phyloP scores from a whole-genome alignment of 257 asterid species.

The Ilex asprella region DNA sequence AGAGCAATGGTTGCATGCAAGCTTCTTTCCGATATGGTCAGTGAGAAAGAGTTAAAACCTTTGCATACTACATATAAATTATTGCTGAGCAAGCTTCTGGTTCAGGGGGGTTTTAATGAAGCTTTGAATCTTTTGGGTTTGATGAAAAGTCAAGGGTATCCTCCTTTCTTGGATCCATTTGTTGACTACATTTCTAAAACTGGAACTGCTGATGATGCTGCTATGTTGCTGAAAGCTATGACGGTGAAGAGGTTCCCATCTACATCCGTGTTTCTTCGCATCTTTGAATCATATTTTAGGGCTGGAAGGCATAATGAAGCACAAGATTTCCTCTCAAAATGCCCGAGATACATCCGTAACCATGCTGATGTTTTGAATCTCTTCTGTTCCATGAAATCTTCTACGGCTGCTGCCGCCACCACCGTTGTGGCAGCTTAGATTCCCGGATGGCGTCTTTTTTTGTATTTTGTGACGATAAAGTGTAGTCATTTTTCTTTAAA shows the following conservation, averaged over 20 bases:
- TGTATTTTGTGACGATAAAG: conserved; percentile 20
- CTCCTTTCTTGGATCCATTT: conserved; percentile 57
- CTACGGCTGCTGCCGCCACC: conserved; percentile 18
- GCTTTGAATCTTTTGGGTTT: conserved; percentile 52
- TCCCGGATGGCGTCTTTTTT: conserved; percentile 17
- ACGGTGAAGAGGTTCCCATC: conserved; percentile 48
- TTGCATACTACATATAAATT: conserved; percentile 52
- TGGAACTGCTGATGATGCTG: conserved; percentile 70
- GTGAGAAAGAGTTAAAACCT: conserved; percentile 38
- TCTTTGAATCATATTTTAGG: conserved; percentile 56
- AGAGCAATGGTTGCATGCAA: conserved; percentile 46
- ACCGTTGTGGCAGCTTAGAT: conserved; percentile 30
- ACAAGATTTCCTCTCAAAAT: conserved; percentile 59
- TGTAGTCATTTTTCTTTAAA: conserved; percentile 13
- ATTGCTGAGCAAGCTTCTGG: conserved; percentile 50
- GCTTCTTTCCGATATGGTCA: conserved; percentile 47
- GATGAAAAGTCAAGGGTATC: conserved; percentile 66
- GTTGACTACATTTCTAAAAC: conserved; percentile 39
- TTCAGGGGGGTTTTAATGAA: conserved; percentile 36
- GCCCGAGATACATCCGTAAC: conserved; percentile 54
- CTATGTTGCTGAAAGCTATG: conserved; percentile 37
- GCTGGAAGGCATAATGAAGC: conserved; percentile 58
- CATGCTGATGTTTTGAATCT: conserved; percentile 68
- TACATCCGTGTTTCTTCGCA: conserved; percentile 34
- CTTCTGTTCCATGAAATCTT: conserved; percentile 34